phyloP scores from a whole-genome alignment of 192 early-diverging fungal species.

The Cladochytrium replicatum region DNA sequence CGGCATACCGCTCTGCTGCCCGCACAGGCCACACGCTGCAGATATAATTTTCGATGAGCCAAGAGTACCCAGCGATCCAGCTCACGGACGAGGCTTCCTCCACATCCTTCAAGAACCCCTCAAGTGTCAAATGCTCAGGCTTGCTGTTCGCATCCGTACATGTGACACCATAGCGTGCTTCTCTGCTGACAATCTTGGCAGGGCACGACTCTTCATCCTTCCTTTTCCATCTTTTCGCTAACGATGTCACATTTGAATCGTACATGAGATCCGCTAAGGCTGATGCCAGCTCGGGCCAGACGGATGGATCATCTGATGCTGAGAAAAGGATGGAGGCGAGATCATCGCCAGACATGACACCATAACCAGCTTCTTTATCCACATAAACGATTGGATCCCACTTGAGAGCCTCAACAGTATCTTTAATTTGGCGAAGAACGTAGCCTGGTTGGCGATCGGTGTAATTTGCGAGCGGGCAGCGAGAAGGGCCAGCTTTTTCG shows the following conservation, averaged over 20 bases:
- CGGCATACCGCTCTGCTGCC: conserved; percentile 24
- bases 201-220: too few relatives aligned
- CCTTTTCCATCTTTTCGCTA: too few relatives aligned
- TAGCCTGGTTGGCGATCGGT: not conserved
- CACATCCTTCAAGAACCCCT: too few relatives aligned
- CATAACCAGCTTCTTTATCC: conserved; percentile 6
- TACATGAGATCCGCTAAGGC: not conserved
- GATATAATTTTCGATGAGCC: too few relatives aligned
- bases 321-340: not conserved
- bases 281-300: conserved; percentile 11
- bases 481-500: conserved; percentile 21
- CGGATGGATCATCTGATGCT: conserved; percentile 3
- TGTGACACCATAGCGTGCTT: too few relatives aligned
- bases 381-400: conserved; percentile 1
- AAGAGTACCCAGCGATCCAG: too few relatives aligned
- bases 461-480: conserved; percentile 19
- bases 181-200: too few relatives aligned
- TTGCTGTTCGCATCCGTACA: too few relatives aligned
- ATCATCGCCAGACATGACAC: not conserved
- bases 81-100: too few relatives aligned
- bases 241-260: too few relatives aligned
- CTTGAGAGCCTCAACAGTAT: conserved; percentile 7
- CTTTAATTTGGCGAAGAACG: conserved; percentile 1
- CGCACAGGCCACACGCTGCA: conserved; percentile 26
- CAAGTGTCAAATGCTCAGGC: too few relatives aligned